Evolutionary conservation across 1,284 basidiomycete species (phyloP).

Genomic region (Tausonia pullulans): DNA sequence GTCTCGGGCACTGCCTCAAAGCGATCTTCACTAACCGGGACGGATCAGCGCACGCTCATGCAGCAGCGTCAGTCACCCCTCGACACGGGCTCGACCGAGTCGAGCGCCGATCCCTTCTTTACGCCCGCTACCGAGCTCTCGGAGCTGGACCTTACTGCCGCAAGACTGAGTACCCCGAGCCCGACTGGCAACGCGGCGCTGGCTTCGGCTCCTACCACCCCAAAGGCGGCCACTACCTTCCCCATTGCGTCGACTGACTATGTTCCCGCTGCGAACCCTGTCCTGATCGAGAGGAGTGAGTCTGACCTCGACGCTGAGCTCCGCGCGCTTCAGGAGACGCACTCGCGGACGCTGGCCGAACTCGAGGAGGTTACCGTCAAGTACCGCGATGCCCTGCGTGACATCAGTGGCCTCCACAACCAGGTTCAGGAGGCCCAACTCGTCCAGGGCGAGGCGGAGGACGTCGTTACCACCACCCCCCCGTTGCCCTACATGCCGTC

Average conservation of each 20-base stretch:
- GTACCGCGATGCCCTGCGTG: conserved; percentile 75
- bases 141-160: not conserved
- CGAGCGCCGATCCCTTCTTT: conserved; percentile 13
- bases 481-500: too few relatives aligned
- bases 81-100: not conserved
- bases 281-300: too few relatives aligned
- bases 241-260: not conserved
- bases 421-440: conserved; percentile 72
- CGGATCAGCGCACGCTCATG: not conserved
- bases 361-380: conserved; percentile 64
- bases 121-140: conserved; percentile 20
- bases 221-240: not conserved
- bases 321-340: conserved; percentile 52
- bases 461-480: too few relatives aligned
- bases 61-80: not conserved
- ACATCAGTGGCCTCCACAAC: conserved; percentile 72
- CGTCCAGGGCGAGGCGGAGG: not conserved
- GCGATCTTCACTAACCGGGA: too few relatives aligned
- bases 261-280: not conserved
- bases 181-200: too few relatives aligned
- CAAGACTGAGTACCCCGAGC: too few relatives aligned
- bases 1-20: too few relatives aligned
- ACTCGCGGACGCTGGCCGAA: conserved; percentile 65
- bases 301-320: not conserved
- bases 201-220: not conserved